Evolutionary conservation across 2,329 filamentous ascomycete species (phyloP).

Genomic region (Botrytis sinoallii): DNA sequence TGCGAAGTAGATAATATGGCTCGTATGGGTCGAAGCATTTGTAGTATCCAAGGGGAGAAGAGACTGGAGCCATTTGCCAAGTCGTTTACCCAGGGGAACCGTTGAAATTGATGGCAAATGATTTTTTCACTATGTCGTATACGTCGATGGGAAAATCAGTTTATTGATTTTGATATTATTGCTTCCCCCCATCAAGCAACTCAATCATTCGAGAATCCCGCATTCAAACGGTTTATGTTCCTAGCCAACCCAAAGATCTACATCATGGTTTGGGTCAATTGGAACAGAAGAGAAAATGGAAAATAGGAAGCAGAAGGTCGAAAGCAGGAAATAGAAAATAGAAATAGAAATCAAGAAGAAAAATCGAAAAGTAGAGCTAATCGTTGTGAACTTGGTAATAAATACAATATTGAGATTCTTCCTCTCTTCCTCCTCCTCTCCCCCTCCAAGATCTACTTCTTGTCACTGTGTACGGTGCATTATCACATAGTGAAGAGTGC

Average conservation of each 20-base stretch:
- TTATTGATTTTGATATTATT: constrained; percentile 11
- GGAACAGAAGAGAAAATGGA: not conserved
- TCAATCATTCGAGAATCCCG: not conserved
- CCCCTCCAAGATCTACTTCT: not conserved
- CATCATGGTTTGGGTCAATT: not conserved
- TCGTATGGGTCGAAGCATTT: not conserved
- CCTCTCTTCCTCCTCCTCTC: too few species aligned
- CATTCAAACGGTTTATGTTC: not conserved
- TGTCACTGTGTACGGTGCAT: not conserved
- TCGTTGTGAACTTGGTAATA: not conserved
- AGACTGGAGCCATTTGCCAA: not conserved
- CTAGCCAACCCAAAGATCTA: not conserved
- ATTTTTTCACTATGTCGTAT: not conserved
- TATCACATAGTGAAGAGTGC: not conserved
- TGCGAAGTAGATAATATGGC: not conserved
- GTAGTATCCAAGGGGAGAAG: not conserved
- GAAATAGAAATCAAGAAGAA: not conserved
- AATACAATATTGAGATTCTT: not conserved
- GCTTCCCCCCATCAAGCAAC: not conserved
- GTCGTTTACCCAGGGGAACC: constrained; percentile 5
- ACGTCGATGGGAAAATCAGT: not conserved
- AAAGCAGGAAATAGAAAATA: not conserved
- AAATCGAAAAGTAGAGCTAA: not conserved
- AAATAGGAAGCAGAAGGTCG: too few species aligned
- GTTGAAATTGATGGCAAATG: not conserved